A percentile compares a stretch with the other conserved stretches of the same genome.
Evolutionary conservation across 2,329 filamentous ascomycete species (phyloP).

Genomic region (Rasamsonia emersonii): DNA sequence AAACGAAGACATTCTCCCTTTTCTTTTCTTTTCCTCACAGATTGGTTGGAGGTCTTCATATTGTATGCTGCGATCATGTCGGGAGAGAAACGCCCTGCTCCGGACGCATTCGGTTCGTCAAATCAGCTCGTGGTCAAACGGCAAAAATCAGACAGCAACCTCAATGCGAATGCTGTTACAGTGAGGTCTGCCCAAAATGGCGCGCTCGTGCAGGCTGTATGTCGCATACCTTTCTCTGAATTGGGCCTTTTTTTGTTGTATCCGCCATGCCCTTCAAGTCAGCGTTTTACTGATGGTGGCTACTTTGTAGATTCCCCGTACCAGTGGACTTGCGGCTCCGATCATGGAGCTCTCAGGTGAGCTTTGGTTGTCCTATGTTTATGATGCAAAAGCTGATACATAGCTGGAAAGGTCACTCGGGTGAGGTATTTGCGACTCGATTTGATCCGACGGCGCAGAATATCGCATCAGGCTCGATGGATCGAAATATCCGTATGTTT

Average conservation of each 20-base stretch:
- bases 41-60: background rate
- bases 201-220: conserved; percentile 58
- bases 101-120: conserved; percentile 67
- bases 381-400: background rate
- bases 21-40: no score
- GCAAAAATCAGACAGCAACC: conserved; percentile 61
- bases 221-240: conserved; percentile 19
- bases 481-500: conserved; percentile 71
- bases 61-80: conserved; percentile 53
- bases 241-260: background rate
- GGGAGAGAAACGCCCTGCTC: conserved; percentile 84
- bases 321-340: conserved; percentile 76
- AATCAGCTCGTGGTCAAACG: conserved; percentile 77
- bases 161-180: conserved; percentile 50
- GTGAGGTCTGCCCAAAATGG: conserved; percentile 52
- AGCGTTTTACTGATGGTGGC: conserved; percentile 5
- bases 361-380: conserved; percentile 18
- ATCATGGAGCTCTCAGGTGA: conserved; percentile 87
- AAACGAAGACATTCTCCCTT: no score
- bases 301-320: conserved; percentile 58
- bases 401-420: conserved; percentile 46
- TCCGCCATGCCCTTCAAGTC: background rate
- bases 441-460: conserved; percentile 83
- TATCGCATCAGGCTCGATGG: conserved; percentile 93
- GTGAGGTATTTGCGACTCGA: conserved; percentile 81